phyloP scores from a whole-genome alignment of 2,329 filamentous ascomycete species.

The Penicillium sp. region DNA sequence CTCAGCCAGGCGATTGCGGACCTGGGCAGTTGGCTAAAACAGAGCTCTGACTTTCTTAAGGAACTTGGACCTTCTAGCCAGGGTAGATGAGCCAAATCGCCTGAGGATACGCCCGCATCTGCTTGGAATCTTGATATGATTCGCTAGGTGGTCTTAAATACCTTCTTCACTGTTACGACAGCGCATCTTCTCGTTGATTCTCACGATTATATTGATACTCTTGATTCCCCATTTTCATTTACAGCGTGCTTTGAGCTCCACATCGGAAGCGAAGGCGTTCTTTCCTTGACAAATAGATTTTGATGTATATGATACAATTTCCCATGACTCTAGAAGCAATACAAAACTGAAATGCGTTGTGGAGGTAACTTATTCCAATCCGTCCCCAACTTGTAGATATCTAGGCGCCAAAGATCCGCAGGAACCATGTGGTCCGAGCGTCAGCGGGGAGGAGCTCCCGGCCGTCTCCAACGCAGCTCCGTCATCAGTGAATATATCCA shows the following conservation, averaged over 20 bases:
- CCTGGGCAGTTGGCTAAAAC: constrained; percentile 45
- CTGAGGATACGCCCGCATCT: constrained; percentile 5
- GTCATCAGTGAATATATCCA: constrained; percentile 18
- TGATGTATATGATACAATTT: background rate
- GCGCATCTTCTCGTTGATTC: background rate
- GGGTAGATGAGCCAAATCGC: constrained; percentile 10
- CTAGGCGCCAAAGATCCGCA: background rate
- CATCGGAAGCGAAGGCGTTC: background rate
- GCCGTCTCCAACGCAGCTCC: constrained; percentile 16
- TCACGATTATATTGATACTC: background rate
- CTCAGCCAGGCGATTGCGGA: constrained; percentile 46
- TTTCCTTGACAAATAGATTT: background rate
- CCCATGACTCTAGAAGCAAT: background rate
- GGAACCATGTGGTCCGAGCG: constrained; percentile 12
- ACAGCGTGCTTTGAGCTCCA: background rate
- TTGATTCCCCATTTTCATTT: constrained; percentile 2
- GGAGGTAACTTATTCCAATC: background rate
- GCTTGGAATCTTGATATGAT: constrained; percentile 18
- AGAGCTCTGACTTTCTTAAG: constrained; percentile 44
- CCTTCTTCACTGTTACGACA: background rate
- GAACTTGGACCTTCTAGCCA: constrained; percentile 26
- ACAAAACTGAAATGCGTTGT: background rate
- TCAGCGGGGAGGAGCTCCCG: constrained; percentile 5
- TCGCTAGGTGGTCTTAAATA: background rate
- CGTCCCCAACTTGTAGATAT: no score